phyloP scores from a whole-genome alignment of 106 monocot species.

The Xerophyta viscosa region DNA sequence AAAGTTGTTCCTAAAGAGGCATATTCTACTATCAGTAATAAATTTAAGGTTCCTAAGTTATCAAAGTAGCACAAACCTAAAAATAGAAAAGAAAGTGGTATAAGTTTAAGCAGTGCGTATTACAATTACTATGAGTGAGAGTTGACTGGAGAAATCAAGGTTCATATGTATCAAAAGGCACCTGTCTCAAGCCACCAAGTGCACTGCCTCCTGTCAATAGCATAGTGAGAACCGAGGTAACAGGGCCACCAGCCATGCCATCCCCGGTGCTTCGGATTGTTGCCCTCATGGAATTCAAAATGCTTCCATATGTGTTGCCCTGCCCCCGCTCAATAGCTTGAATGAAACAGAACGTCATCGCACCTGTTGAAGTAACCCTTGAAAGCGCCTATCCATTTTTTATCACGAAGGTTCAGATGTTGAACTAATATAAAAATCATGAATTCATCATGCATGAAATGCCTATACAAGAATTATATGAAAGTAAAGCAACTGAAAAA shows the following conservation, averaged over 20 bases:
- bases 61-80: too few species aligned
- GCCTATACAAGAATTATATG: not conserved
- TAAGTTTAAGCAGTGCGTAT: too few species aligned
- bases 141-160: not conserved
- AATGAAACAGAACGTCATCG: conserved; percentile 90
- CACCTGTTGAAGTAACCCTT: conserved; percentile 69
- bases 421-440: not conserved
- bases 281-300: conserved; percentile 67
- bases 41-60: too few species aligned
- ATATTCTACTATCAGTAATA: too few species aligned
- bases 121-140: not conserved
- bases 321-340: conserved; percentile 80
- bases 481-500: too few species aligned
- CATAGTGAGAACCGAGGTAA: conserved; percentile 58
- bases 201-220: conserved; percentile 68
- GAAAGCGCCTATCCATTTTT: conserved; percentile 58
- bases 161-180: too few species aligned
- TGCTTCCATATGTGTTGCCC: conserved; percentile 71
- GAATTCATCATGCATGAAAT: not conserved
- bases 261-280: conserved; percentile 44
- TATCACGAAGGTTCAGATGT: not conserved
- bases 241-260: conserved; percentile 29
- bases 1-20: too few species aligned
- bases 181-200: conserved; percentile 58
- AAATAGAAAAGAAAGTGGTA: too few species aligned